These are phyloP conservation scores for Crithidia thermophila DNA, from an alignment of 208 protist species.

Conservation along the genomic window DNA sequence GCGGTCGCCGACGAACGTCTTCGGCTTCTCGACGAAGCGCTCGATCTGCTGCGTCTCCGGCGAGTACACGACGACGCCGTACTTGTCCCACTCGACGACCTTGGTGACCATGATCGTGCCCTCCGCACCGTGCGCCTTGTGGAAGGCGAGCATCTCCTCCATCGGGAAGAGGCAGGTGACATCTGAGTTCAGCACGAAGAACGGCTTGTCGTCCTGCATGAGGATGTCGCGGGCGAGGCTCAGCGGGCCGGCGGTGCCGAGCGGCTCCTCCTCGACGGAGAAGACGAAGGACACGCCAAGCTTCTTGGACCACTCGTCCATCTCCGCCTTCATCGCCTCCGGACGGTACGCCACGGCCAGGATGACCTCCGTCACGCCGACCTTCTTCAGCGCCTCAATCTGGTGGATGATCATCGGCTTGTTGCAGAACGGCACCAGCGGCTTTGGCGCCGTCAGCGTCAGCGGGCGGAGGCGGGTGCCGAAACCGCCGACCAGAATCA, in stretches of 20 bases:
- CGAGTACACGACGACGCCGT: slow-evolving; percentile 97
- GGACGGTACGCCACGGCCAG: slow-evolving; percentile 97
- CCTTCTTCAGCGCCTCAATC: slow-evolving; percentile 96
- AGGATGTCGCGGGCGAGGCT: slow-evolving; percentile 92
- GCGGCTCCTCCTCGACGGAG: slow-evolving; percentile 95
- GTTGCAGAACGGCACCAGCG: slow-evolving; percentile 98
- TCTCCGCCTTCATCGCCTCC: slow-evolving; percentile 94
- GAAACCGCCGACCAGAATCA: slow-evolving; percentile 98
- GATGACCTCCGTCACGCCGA: slow-evolving; percentile 94
- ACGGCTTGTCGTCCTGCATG: slow-evolving; percentile 89
- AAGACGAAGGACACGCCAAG: slow-evolving; percentile 95
- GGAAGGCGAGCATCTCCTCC: slow-evolving; percentile 94
- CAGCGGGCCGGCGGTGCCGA: slow-evolving; percentile 98
- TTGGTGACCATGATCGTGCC: slow-evolving; percentile 97
- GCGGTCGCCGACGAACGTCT: slow-evolving; percentile 95
- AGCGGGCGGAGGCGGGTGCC: slow-evolving; percentile 96
- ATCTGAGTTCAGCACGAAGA: slow-evolving; percentile 99
- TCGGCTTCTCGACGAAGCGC: slow-evolving; percentile 97
- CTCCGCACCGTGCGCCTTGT: slow-evolving; percentile 95
- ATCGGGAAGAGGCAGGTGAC: slow-evolving; percentile 97
- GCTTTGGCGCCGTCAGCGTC: slow-evolving; percentile 97
- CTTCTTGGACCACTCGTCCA: slow-evolving; percentile 87
- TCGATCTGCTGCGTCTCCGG: slow-evolving; percentile 84
- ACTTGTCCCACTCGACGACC: slow-evolving; percentile 97
- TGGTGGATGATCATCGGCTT: slow-evolving; percentile 98